Evolutionary conservation across 73 alveolate species (phyloP).

Genomic region (Paraurostyla sp.): DNA sequence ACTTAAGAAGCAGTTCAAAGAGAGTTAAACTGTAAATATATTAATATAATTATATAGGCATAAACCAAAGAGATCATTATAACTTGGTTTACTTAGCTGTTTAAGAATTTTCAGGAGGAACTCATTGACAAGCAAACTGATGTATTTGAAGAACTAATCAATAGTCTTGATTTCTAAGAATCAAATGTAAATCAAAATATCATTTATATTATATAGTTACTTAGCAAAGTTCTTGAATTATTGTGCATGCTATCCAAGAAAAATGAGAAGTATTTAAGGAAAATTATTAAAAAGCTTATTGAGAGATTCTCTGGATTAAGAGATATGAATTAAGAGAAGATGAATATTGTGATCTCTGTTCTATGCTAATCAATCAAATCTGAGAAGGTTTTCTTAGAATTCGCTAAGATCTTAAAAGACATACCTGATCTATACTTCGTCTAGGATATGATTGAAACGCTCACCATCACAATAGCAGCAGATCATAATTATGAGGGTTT

Average conservation of each 20-base stretch:
- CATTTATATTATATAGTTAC: constrained; percentile 6
- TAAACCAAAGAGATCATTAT: constrained; percentile 72
- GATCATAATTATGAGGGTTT: constrained; percentile 58
- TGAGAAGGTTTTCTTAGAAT: constrained; percentile 70
- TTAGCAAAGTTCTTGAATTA: constrained; percentile 66
- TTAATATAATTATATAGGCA: neutral
- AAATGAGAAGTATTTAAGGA: constrained; percentile 66
- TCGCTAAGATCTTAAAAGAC: constrained; percentile 51
- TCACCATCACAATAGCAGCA: constrained; percentile 71
- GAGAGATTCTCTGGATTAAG: constrained; percentile 47
- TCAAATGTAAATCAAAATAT: constrained; percentile 1
- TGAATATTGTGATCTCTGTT: constrained; percentile 63
- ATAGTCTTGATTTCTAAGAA: constrained; percentile 68
- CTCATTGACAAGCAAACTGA: constrained; percentile 46
- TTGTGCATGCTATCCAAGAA: constrained; percentile 68
- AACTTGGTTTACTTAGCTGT: constrained; percentile 71
- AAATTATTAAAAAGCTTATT: constrained; percentile 66
- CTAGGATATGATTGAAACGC: constrained; percentile 68
- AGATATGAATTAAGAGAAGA: constrained; percentile 64
- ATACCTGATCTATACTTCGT: constrained; percentile 53
- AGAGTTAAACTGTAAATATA: neutral
- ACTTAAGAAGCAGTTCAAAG: constrained; percentile 56
- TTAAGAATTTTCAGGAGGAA: constrained; percentile 68
- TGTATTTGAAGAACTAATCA: constrained; percentile 66
- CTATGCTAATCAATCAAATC: constrained; percentile 68